These are phyloP conservation scores for Andrographis paniculata DNA, from an alignment of 305 asterid species.

Conservation along the genomic window DNA sequence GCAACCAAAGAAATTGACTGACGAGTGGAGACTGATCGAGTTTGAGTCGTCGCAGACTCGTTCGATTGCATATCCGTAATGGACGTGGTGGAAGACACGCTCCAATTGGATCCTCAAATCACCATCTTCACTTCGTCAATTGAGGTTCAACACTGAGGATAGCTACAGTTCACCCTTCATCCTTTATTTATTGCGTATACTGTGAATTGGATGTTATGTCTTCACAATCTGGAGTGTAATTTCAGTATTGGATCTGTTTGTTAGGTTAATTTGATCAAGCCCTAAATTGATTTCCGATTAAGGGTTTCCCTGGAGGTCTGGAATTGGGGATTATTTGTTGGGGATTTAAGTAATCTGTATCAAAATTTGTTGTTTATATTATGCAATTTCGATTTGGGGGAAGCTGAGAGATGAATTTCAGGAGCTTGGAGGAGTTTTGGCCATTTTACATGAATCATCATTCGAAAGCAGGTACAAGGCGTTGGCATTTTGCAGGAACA, in stretches of 20 bases:
- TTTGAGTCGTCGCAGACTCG: conserved; percentile 10
- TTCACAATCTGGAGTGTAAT: too few relatives aligned
- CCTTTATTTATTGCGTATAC: not conserved
- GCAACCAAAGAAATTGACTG: not conserved
- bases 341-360: too few relatives aligned
- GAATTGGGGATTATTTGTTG: too few relatives aligned
- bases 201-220: not conserved
- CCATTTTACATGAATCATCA: conserved; percentile 82
- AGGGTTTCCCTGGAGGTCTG: conserved; percentile 1
- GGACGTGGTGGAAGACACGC: not conserved
- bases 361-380: conserved; percentile 14
- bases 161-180: conserved; percentile 16
- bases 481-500: conserved; percentile 95
- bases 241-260: conserved; percentile 10
- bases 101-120: not conserved
- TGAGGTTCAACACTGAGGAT: conserved; percentile 5
- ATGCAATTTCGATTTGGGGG: conserved; percentile 24
- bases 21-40: not conserved
- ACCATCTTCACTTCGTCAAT: conserved; percentile 15
- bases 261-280: conserved; percentile 1
- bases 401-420: conserved; percentile 53
- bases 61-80: conserved; percentile 16
- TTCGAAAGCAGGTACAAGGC: conserved; percentile 69
- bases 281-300: conserved; percentile 5
- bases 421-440: conserved; percentile 96